phyloP scores from a whole-genome alignment of 306 rosid genomes.

The Hippophae gyantsensis region DNA sequence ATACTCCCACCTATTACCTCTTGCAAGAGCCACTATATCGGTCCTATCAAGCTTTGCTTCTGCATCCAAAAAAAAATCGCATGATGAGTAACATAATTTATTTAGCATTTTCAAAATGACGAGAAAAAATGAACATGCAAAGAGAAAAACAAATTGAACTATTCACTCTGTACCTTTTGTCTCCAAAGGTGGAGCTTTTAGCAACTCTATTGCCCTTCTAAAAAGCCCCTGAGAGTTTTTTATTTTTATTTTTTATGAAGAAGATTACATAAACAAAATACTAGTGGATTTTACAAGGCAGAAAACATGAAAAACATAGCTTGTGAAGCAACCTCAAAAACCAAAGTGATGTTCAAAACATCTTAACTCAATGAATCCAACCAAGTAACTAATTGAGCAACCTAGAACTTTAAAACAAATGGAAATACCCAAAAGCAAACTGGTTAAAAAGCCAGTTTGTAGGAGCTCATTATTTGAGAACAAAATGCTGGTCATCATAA shows the following conservation, averaged over 20 bases:
- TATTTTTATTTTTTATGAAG: background rate
- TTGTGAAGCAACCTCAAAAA: too few species aligned
- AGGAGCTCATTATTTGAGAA: background rate
- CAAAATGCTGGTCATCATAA: background rate
- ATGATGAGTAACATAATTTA: background rate
- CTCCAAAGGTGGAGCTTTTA: constrained; percentile 63
- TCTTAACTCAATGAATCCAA: too few species aligned
- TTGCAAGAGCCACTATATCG: constrained; percentile 70
- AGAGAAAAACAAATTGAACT: constrained; percentile 4
- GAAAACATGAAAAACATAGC: too few species aligned
- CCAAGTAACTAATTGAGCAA: too few species aligned
- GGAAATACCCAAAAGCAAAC: too few species aligned
- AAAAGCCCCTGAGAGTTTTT: constrained; percentile 62
- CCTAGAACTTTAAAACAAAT: too few species aligned
- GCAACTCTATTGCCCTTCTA: constrained; percentile 59
- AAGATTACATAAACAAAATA: background rate
- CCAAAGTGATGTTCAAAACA: too few species aligned
- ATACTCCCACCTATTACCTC: constrained; percentile 47
- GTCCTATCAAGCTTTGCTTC: constrained; percentile 31
- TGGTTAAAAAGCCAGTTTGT: background rate
- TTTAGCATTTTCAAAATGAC: background rate
- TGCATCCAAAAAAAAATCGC: constrained; percentile 28
- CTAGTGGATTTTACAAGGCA: too few species aligned
- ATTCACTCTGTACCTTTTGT: constrained; percentile 31
- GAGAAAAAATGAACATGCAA: background rate